phyloP scores from a whole-genome alignment of 441 rosid genomes.

The Melastoma candidum region DNA sequence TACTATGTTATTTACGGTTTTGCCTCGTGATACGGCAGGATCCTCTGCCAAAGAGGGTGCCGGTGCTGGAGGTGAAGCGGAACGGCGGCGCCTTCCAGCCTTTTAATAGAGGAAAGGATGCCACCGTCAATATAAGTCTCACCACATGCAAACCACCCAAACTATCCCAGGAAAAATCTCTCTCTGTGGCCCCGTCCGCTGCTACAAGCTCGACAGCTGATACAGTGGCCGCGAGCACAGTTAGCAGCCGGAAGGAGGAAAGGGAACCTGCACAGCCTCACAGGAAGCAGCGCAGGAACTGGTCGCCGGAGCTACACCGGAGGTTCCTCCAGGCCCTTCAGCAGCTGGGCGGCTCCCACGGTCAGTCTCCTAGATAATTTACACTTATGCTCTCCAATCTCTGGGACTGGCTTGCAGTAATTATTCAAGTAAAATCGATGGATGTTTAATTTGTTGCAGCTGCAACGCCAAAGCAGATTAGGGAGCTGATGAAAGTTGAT shows the following conservation, averaged over 20 bases:
- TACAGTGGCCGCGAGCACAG: conserved; percentile 12
- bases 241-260: too few relatives aligned
- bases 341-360: conserved; percentile 17
- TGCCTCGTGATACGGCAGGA: conserved; percentile 5
- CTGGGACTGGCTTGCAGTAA: too few relatives aligned
- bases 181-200: conserved; percentile 26
- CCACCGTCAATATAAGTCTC: conserved; percentile 12
- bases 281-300: conserved; percentile 45
- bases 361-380: background rate
- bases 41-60: conserved; percentile 27
- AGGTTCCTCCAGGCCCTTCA: conserved; percentile 68
- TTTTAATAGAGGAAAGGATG: conserved; percentile 34
- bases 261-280: background rate
- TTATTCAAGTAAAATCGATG: too few relatives aligned
- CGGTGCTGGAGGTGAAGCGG: conserved; percentile 56
- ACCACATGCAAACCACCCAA: background rate
- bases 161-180: conserved; percentile 16
- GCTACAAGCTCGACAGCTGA: conserved; percentile 34
- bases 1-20: background rate
- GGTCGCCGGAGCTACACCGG: conserved; percentile 85
- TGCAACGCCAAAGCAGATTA: conserved; percentile 30
- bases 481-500: conserved; percentile 22
- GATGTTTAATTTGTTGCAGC: conserved; percentile 10
- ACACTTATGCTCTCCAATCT: too few relatives aligned
- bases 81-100: conserved; percentile 71